Conservation (phyloP, 768 basidiomycete species). For the Rubroboletus satanas region DNA sequence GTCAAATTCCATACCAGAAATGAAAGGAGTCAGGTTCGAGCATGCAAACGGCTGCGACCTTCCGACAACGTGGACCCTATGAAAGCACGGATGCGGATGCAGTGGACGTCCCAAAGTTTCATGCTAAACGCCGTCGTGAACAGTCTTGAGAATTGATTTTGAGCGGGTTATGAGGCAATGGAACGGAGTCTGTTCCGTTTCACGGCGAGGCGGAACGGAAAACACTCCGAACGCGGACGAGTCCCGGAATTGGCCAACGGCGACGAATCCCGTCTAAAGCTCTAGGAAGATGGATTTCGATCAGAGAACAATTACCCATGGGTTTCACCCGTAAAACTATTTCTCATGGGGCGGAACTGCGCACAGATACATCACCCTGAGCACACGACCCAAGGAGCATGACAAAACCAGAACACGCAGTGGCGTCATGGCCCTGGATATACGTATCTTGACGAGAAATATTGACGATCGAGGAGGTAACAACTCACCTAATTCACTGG, state of each 20-base stretch:
- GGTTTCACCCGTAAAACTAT: slow-evolving; percentile 2
- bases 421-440: slow-evolving; percentile 20
- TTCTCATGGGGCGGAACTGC: slow-evolving; percentile 21
- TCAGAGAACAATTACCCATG: neutral
- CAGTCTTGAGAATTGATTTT: neutral
- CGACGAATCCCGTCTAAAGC: neutral
- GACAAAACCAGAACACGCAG: slow-evolving; percentile 19
- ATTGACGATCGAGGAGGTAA: slow-evolving; percentile 13
- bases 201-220: slow-evolving; percentile 4
- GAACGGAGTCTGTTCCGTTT: slow-evolving; percentile 7
- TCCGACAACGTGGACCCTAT: slow-evolving; percentile 7
- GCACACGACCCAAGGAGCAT: slow-evolving; percentile 4
- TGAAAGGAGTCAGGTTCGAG: slow-evolving; percentile 17
- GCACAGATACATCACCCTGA: slow-evolving; percentile 24
- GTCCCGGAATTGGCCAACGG: neutral
- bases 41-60: slow-evolving; percentile 14
- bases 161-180: slow-evolving; percentile 6
- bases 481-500: slow-evolving; percentile 16
- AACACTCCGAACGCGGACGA: neutral
- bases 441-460: slow-evolving; percentile 4
- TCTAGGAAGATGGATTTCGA: neutral
- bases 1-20: slow-evolving; percentile 9
- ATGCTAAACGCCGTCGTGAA: slow-evolving; percentile 20
- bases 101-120: neutral
- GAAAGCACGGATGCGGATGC: slow-evolving; percentile 5